Base-by-base conservation (phyloP, 768 basidiomycete species). In the Suillus decipiens region DNA sequence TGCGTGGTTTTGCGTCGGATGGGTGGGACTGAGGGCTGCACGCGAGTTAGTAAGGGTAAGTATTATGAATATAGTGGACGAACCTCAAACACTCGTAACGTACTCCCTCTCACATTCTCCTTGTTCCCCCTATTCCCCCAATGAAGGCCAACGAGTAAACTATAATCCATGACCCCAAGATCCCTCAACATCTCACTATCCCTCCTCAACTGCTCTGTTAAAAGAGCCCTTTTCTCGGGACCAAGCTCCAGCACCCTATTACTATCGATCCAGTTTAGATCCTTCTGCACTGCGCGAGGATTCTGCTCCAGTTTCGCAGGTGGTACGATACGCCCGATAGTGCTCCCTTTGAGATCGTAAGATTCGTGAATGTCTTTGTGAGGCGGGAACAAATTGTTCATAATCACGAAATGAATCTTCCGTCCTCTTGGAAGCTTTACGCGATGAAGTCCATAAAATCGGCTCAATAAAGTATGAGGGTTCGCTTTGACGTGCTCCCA, bases 321-420 rank as follows among this genome's bases (percentile, higher is more conserved):
- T 0, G 95, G 83, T 66, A 94, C 95, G 74, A 88, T 82, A 31
- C 96, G 81, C 0, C 96, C 96, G 1, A 96, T 87, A 0, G 96
- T 95, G 54, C 91, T 93, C 2, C 96, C 96, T 74, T 99, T 99
- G 67, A 99, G 82, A 75, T 99, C 96, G 72, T 92, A 99, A 36
- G 96, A 96, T 80, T 98, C 97, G 76, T 99, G 97, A 48, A 99
- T 84, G 74, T 99, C 97, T 67, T 94, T 88, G 77, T 99, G 96
- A 0, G 97, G 90, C 0, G 97, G 96, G 78, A 99, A 98, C 34
- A 99, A 84, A 75, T 99, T 99, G 81, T 99, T 99, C 95, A 99
- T 98, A 77, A 99, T 97, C 61, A 99, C 95, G 72, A 99, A 99
- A 75, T 99, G 97, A 60, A 99, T 99, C 79, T 99, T 99, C 51